Conservation (phyloP, 192 early-diverging fungal genomes). For the Coemansia sp. region DNA sequence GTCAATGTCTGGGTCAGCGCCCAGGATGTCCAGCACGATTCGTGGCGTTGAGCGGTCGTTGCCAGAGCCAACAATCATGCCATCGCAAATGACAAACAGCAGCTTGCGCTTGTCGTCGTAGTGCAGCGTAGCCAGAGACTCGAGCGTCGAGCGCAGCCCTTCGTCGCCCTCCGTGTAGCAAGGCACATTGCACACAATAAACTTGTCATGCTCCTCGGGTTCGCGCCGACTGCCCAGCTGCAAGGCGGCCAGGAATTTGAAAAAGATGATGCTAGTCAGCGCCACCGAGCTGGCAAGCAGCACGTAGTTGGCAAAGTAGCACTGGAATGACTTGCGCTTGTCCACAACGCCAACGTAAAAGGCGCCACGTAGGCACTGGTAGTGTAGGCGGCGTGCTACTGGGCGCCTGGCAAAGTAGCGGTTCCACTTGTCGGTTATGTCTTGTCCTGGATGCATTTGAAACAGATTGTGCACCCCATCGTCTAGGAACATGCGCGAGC, state of each 20-base stretch:
- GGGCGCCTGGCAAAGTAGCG: constrained; percentile 51
- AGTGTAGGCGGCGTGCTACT: constrained; percentile 69
- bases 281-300: constrained; percentile 78
- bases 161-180: constrained; percentile 98
- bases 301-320: constrained; percentile 83
- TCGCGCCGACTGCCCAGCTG: constrained; percentile 74
- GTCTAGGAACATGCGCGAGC: constrained; percentile 60
- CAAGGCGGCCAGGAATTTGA: constrained; percentile 95
- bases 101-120: constrained; percentile 99
- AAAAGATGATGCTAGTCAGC: constrained; percentile 79
- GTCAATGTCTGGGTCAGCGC: constrained; percentile 78
- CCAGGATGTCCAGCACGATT: constrained; percentile 95
- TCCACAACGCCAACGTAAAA: constrained; percentile 90
- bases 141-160: constrained; percentile 85
- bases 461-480: constrained; percentile 63
- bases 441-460: constrained; percentile 59
- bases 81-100: constrained; percentile 93
- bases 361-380: constrained; percentile 77
- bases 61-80: constrained; percentile 94
- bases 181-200: constrained; percentile 92
- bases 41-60: constrained; percentile 96
- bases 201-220: constrained; percentile 83
- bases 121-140: constrained; percentile 86
- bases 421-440: constrained; percentile 64
- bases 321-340: constrained; percentile 70